Conservation (phyloP, 441 rosid genomes). For the Raphanus hybrid region DNA sequence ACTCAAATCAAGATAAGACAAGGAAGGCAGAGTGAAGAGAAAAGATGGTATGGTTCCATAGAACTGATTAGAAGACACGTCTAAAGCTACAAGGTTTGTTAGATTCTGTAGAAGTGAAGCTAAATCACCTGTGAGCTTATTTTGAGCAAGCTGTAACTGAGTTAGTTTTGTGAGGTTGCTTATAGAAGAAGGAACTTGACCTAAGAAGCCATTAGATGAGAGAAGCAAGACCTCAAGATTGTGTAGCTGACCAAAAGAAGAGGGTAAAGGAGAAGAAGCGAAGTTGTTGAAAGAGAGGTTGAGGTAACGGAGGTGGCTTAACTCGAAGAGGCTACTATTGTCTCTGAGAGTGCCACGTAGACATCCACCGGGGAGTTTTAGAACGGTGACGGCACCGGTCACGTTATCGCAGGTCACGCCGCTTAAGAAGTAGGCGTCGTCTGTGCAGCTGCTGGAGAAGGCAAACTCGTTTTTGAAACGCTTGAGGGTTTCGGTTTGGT, state of each 20-base stretch:
- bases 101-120: conserved; percentile 3
- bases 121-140: conserved; percentile 3
- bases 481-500: conserved; percentile 1
- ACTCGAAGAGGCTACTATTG: conserved; percentile 32
- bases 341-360: conserved; percentile 16
- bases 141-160: not conserved
- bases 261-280: conserved; percentile 19
- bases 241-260: conserved; percentile 20
- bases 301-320: conserved; percentile 25
- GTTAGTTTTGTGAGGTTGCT: not conserved
- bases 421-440: not conserved
- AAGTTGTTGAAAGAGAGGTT: conserved; percentile 34
- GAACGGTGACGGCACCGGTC: not conserved
- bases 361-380: not conserved
- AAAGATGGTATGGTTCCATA: conserved; percentile 10
- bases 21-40: conserved; percentile 17
- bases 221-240: conserved; percentile 26
- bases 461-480: conserved; percentile 18
- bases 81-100: conserved; percentile 6
- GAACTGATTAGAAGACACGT: not conserved
- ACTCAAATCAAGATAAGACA: conserved; percentile 19
- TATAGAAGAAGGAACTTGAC: conserved; percentile 33
- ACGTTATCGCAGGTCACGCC: conserved; percentile 8
- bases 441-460: conserved; percentile 6
- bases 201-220: not conserved